Evolutionary conservation across 2,329 filamentous ascomycete genomes (phyloP), one percentile per base, ranked within the genome.

Genomic region (Aciculosporium take): DNA sequence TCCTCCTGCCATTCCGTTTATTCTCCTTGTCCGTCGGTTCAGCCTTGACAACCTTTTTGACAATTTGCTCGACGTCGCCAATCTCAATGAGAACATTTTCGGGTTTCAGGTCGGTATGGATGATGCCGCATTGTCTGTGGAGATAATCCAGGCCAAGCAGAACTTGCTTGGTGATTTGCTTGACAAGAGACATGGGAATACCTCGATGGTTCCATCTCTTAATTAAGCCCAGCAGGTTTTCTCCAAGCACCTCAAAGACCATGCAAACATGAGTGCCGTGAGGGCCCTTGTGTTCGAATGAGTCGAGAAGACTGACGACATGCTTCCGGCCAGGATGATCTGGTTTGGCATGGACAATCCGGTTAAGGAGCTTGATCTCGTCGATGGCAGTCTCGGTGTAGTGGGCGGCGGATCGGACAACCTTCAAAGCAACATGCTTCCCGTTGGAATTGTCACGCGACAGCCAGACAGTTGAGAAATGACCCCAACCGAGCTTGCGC

Each of bases 11-110:
- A 61, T 95, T 96, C 50, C 88, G 76, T 56, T 94, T 87, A 58
- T 88, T 87, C 58, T 93, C 86, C 61, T 91, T 91, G 46, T 83
- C 81, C 43, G 54, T 57, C 41, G 65, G 55, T 38, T 91, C 84
- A 47, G 79, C 84, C 63, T 94, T 89, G 42, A 98, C 89, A 48
- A 93, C 89, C 46, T 84, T 87, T 64, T 94, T 89, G 44, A 98
- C 91, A 48, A 96, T 96, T 62, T 96, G 86, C 67, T 98, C 91
- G 38, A 98, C 91, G 53, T 98, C 91, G 50, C 91, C 91, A 56
- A 98, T 96, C 65, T 98, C 91, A 58, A 98, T 96, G 49, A 98
- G 71, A 25, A 98, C 91, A 57, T 98, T 98, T 60, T 98, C 91
- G 37, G 91, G 91, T 63, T 98, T 95, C 52, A 96, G 67, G 58